A percentile compares a stretch with the other conserved stretches of the same genome.
phyloP scores from a whole-genome alignment of 2,329 filamentous ascomycete genomes.

The Chalaropsis thielavioides region DNA sequence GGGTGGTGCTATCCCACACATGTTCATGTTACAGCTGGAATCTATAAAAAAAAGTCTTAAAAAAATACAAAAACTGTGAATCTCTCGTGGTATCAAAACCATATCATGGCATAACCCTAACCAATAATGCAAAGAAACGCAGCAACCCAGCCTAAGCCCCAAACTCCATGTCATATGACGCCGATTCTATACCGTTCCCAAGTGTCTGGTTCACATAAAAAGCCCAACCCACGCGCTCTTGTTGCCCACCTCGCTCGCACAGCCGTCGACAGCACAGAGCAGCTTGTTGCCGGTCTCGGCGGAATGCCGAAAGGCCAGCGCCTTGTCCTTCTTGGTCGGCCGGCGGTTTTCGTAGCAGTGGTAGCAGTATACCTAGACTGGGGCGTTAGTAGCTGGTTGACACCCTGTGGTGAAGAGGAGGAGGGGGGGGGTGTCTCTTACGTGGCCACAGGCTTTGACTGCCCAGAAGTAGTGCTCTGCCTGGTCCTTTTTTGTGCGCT shows the following conservation, averaged over 20 bases:
- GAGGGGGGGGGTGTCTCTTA: too few species aligned
- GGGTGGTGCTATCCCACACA: too few species aligned
- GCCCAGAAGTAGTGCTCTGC: slow-evolving; percentile 85
- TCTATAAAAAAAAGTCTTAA: not conserved
- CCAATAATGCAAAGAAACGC: too few species aligned
- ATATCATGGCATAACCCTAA: too few species aligned
- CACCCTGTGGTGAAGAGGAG: too few species aligned
- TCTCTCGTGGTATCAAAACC: not conserved
- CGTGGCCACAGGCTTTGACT: slow-evolving; percentile 80
- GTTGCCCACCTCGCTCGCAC: slow-evolving; percentile 36
- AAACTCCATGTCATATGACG: not conserved
- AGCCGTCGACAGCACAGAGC: slow-evolving; percentile 43
- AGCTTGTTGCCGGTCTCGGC: slow-evolving; percentile 24
- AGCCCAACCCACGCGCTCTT: slow-evolving; percentile 50
- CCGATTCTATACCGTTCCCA: not conserved
- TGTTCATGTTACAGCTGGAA: too few species aligned
- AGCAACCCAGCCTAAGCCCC: too few species aligned
- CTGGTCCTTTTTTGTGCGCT: slow-evolving; percentile 32
- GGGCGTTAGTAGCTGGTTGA: not conserved
- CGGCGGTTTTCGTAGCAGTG: slow-evolving; percentile 45
- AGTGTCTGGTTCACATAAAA: slow-evolving; percentile 33
- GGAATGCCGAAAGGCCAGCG: slow-evolving; percentile 17
- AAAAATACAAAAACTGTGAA: not conserved
- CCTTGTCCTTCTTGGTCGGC: slow-evolving; percentile 25
- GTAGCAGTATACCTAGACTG: slow-evolving; percentile 44